These are phyloP conservation scores for Neonectria neomacrospora DNA, from an alignment of 2,329 filamentous ascomycete genomes.

Conservation along the genomic window DNA sequence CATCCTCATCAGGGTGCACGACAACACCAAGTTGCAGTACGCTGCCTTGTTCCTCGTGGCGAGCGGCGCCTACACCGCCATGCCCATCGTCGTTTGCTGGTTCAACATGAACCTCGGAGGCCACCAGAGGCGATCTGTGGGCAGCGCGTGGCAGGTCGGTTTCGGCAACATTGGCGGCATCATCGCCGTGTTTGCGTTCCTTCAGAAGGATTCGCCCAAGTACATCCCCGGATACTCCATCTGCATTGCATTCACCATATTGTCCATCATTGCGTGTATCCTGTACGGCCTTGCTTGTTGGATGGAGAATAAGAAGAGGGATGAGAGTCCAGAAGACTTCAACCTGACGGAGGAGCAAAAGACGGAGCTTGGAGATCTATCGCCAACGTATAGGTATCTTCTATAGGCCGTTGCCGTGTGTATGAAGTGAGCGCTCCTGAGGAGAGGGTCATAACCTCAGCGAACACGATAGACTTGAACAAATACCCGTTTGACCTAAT, in stretches of 20 bases:
- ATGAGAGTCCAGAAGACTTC: constrained; percentile 55
- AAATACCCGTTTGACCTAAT: neutral
- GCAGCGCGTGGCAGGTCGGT: constrained; percentile 80
- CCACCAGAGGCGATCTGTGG: constrained; percentile 76
- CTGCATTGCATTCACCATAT: constrained; percentile 76
- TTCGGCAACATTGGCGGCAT: constrained; percentile 86
- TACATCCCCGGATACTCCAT: constrained; percentile 82
- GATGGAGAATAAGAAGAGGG: constrained; percentile 69
- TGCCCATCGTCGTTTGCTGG: constrained; percentile 89
- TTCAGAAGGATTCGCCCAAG: constrained; percentile 72
- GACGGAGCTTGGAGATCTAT: constrained; percentile 68
- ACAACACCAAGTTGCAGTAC: constrained; percentile 76
- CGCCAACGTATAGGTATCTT: constrained; percentile 69
- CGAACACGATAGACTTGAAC: neutral
- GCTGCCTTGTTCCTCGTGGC: constrained; percentile 84
- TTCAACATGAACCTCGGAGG: constrained; percentile 83
- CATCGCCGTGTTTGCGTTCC: constrained; percentile 77
- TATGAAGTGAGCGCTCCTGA: neutral
- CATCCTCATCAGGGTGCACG: constrained; percentile 77
- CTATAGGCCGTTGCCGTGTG: constrained; percentile 51
- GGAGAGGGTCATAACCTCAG: neutral
- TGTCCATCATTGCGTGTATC: constrained; percentile 71
- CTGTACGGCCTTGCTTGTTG: constrained; percentile 69
- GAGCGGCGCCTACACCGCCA: constrained; percentile 83
- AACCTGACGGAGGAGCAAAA: constrained; percentile 71